Percentiles rank a stretch among this genome's conserved stretches.
Conservation (phyloP, 1,284 basidiomycete species). For the Anthracocystis panici-leucophaei region DNA sequence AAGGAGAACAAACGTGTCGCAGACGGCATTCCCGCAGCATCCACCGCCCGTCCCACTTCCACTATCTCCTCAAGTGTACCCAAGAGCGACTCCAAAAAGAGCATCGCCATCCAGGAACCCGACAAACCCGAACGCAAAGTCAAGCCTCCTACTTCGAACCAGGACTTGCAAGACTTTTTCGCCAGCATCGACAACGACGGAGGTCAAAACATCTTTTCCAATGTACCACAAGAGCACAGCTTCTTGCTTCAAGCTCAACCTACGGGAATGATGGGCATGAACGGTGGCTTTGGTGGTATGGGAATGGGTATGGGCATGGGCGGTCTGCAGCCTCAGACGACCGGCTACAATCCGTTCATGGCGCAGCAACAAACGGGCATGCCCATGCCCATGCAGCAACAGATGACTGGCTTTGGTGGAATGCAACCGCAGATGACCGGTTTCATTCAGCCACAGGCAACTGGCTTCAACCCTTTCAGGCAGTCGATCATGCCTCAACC, state of each 20-base stretch:
- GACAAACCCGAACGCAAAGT: conserved; percentile 46
- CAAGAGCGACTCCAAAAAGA: conserved; percentile 52
- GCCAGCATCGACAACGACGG: conserved; percentile 87
- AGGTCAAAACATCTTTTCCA: conserved; percentile 77
- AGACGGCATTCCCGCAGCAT: conserved; percentile 72
- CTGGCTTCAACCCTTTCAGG: conserved; percentile 82
- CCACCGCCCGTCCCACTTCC: conserved; percentile 17
- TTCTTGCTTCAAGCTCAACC: conserved; percentile 56
- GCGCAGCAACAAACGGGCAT: conserved; percentile 51
- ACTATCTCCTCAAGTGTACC: conserved; percentile 27
- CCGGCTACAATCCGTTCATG: conserved; percentile 72
- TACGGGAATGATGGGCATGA: conserved; percentile 55
- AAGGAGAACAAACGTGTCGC: conserved; percentile 83
- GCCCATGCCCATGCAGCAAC: conserved; percentile 72
- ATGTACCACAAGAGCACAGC: conserved; percentile 42
- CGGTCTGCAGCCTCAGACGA: conserved; percentile 67
- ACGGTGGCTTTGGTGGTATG: conserved; percentile 64
- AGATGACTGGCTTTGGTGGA: conserved; percentile 74
- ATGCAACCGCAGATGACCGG: conserved; percentile 69
- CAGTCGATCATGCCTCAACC: conserved; percentile 63
- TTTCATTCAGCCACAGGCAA: conserved; percentile 78
- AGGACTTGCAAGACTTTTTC: conserved; percentile 87
- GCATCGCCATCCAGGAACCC: conserved; percentile 56
- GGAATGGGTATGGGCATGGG: conserved; percentile 69
- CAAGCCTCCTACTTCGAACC: conserved; percentile 56